Evolutionary conservation across 768 basidiomycete genomes (phyloP).

Genomic region (Xanthoconium purpureum): DNA sequence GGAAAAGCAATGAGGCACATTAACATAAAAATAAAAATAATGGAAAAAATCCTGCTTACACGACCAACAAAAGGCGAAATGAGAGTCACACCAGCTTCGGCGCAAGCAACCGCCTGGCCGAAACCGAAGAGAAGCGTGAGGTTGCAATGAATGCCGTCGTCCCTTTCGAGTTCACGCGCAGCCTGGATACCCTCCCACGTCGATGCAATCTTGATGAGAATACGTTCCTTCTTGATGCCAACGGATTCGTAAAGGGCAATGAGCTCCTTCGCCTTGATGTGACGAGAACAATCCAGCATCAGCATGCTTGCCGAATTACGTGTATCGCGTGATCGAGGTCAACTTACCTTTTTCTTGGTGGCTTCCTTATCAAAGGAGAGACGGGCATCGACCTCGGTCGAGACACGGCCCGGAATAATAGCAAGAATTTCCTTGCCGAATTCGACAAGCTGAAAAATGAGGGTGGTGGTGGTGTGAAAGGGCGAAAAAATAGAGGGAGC

Average conservation of each 20-base stretch:
- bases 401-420: constrained; percentile 97
- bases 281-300: constrained; percentile 9
- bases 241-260: constrained; percentile 94
- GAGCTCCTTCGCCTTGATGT: constrained; percentile 67
- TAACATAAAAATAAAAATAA: too few relatives aligned
- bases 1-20: constrained; percentile 5
- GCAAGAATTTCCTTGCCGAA: constrained; percentile 94
- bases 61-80: constrained; percentile 99
- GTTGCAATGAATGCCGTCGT: constrained; percentile 97
- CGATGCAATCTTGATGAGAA: constrained; percentile 99
- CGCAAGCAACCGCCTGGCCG: constrained; percentile 97
- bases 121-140: constrained; percentile 99
- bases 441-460: constrained; percentile 74
- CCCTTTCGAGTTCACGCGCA: constrained; percentile 89
- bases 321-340: constrained; percentile 14
- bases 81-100: constrained; percentile 96
- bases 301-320: constrained; percentile 21
- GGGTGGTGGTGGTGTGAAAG: constrained; percentile 12
- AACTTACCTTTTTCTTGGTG: constrained; percentile 78
- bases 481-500: constrained; percentile 7
- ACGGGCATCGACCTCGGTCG: constrained; percentile 97
- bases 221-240: constrained; percentile 89
- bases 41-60: constrained; percentile 48
- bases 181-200: constrained; percentile 99
- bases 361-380: constrained; percentile 94